Conservation (phyloP, 768 basidiomycete genomes). For the Roridomyces roridus region DNA sequence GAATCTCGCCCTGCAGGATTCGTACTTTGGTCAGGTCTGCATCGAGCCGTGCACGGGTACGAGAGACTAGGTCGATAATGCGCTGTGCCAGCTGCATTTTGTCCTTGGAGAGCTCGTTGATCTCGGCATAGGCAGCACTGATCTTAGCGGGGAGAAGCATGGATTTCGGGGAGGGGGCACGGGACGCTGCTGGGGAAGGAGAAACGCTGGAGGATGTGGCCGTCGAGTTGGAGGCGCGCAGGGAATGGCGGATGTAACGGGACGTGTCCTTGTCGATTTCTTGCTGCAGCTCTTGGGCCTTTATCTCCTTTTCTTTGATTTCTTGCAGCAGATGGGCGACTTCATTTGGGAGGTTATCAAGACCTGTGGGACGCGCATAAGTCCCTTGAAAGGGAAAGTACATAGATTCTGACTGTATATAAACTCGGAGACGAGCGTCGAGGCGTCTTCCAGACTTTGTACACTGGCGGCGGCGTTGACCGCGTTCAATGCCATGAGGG, state of each 20-base stretch:
- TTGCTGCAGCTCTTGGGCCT: constrained; percentile 54
- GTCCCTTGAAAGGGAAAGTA: neutral
- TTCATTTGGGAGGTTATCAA: constrained; percentile 62
- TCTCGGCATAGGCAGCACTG: constrained; percentile 50
- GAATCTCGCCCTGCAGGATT: constrained; percentile 52
- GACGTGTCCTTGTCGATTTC: constrained; percentile 57
- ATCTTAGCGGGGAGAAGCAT: constrained; percentile 48
- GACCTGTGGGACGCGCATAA: constrained; percentile 36
- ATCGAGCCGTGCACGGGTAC: constrained; percentile 56
- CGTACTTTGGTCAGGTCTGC: constrained; percentile 54
- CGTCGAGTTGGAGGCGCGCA: constrained; percentile 35
- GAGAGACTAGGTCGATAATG: constrained; percentile 53
- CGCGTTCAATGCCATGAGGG: constrained; percentile 29
- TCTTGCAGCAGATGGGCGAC: constrained; percentile 58
- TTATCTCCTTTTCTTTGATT: constrained; percentile 53
- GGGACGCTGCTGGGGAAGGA: constrained; percentile 34
- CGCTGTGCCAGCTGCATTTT: constrained; percentile 54
- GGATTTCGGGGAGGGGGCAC: constrained; percentile 45
- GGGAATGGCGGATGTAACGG: constrained; percentile 55
- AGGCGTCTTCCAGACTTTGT: constrained; percentile 60
- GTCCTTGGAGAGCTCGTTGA: constrained; percentile 50
- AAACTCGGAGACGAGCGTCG: constrained; percentile 59
- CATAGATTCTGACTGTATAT: constrained; percentile 52
- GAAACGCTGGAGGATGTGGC: constrained; percentile 26
- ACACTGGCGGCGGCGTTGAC: constrained; percentile 34